Evolutionary conservation across 2,329 filamentous ascomycete genomes (phyloP), one percentile per base, ranked within the genome.

Genomic region (Penicillium sp.): DNA sequence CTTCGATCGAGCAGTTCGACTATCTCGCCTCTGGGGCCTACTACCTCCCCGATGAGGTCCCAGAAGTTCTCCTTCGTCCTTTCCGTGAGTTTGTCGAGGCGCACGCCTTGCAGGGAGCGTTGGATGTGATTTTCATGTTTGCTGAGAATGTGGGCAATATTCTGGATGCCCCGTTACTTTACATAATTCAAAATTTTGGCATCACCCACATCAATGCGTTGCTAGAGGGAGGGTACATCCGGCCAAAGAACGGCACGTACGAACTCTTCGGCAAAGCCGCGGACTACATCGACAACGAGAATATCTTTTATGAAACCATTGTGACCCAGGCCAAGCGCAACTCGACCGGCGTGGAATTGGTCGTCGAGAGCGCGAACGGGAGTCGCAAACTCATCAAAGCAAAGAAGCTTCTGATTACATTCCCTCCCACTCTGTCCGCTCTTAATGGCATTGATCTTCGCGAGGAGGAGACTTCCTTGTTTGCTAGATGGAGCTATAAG

Each of bases 321-420:
- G 72, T 76, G 2, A 52, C 68, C 10, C 42, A 59, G 21, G 58
- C 68, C 1, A 45, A 67, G 13, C 70, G 76, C 9, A 58, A 62
- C 6, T 52, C 59, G 2, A 49, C 56, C 13, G 69, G 69, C 41
- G 63, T 68, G 6, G 36, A 58, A 6, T 59, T 74, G 34, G 61
- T 58, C 4, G 65, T 71, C 23, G 51, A 54, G 39, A 69, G 59
- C 8, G 55, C 60, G 8, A 49, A 47, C 2, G 65, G 70, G n/a
- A 43, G 23, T 6, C 51, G 31, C 2, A 69, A 67, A 41, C 52
- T 70, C 15, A 66, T 79, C 45, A 49, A 63, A 24, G 72, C 74
- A 3, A 69, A 70, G 42, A 72, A 75, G 45, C 58, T 80, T 2
- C 56, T 80, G 12, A 64, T 75, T n/a, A 65, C 74, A 15, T 69